A percentile compares a stretch with the other conserved stretches of the same genome.
phyloP scores from a whole-genome alignment of 768 basidiomycete species.

The Kondoa malvinella region DNA sequence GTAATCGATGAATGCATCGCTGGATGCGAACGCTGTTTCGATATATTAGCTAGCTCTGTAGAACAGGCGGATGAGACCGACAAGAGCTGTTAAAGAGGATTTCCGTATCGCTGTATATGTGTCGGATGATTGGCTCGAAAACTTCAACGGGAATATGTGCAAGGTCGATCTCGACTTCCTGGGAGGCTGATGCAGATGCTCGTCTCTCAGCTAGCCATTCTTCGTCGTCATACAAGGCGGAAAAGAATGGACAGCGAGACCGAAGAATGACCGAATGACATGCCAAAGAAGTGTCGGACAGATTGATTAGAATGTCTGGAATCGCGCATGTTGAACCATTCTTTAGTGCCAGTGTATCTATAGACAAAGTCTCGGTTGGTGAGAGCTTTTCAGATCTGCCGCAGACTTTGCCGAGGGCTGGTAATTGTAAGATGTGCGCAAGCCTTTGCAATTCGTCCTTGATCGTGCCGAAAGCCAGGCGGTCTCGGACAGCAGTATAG shows the following conservation, averaged over 20 bases:
- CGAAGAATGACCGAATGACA: conserved; percentile 63
- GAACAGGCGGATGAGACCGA: conserved; percentile 30
- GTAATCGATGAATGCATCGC: conserved; percentile 67
- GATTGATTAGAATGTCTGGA: conserved; percentile 51
- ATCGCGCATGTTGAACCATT: not conserved
- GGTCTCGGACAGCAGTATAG: conserved; percentile 35
- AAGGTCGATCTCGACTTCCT: conserved; percentile 49
- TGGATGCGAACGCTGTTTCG: conserved; percentile 46
- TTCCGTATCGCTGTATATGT: conserved; percentile 55
- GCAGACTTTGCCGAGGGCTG: conserved; percentile 41
- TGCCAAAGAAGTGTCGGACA: conserved; percentile 48
- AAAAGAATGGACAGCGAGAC: conserved; percentile 66
- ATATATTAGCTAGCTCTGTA: conserved; percentile 3
- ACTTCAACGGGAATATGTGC: conserved; percentile 53
- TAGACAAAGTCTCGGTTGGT: conserved; percentile 39
- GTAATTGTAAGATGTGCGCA: conserved; percentile 46
- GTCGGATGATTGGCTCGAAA: conserved; percentile 58
- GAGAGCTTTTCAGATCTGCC: conserved; percentile 46
- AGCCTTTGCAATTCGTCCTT: conserved; percentile 49
- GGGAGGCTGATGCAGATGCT: conserved; percentile 36
- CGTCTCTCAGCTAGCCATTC: conserved; percentile 62
- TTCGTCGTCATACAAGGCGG: conserved; percentile 59
- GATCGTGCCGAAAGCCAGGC: conserved; percentile 36
- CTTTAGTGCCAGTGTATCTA: conserved; percentile 35
- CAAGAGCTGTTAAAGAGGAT: conserved; percentile 58